phyloP scores from a whole-genome alignment of 495 filamentous ascomycete genomes.

The Aspergillus cristatus region DNA sequence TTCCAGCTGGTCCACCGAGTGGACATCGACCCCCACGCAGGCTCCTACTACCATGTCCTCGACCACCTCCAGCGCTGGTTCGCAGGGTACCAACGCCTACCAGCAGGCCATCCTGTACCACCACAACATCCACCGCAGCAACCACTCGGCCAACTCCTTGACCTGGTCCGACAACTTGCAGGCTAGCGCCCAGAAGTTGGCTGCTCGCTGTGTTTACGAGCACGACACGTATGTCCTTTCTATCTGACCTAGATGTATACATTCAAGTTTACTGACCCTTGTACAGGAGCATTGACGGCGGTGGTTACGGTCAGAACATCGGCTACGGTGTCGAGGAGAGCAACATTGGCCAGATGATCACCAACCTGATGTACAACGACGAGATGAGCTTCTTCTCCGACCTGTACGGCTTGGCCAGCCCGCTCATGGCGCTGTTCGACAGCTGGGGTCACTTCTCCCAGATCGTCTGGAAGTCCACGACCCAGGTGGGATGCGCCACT shows the following conservation, averaged over 20 bases:
- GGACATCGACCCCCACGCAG: conserved; percentile 4
- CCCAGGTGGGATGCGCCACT: conserved; percentile 63
- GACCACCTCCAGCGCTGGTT: conserved; percentile 9
- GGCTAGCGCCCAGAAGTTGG: conserved; percentile 45
- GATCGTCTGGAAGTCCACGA: conserved; percentile 72
- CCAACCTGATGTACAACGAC: conserved; percentile 75
- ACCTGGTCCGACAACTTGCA: conserved; percentile 55
- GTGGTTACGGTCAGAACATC: conserved; percentile 82
- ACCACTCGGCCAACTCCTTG: conserved; percentile 62
- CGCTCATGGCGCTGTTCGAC: conserved; percentile 53
- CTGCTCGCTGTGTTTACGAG: conserved; percentile 54
- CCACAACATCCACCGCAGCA: conserved; percentile 82
- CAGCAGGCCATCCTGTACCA: conserved; percentile 45
- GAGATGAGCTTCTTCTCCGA: conserved; percentile 48
- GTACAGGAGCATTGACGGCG: conserved; percentile 40
- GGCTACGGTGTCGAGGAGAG: conserved; percentile 36
- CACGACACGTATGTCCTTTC: conserved; percentile 62
- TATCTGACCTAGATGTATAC: background rate
- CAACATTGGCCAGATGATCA: conserved; percentile 55
- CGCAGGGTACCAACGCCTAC: conserved; percentile 29
- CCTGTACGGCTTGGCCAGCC: conserved; percentile 36
- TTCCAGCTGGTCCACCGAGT: conserved; percentile 9
- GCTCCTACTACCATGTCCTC: conserved; percentile 21
- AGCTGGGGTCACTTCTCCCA: conserved; percentile 84
- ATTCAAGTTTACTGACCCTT: conserved; percentile 2